A percentile compares a stretch with the other conserved stretches of the same genome.
These are phyloP conservation scores for Coniosporium apollinis DNA, from an alignment of 495 filamentous ascomycete species.

Conservation along the genomic window DNA sequence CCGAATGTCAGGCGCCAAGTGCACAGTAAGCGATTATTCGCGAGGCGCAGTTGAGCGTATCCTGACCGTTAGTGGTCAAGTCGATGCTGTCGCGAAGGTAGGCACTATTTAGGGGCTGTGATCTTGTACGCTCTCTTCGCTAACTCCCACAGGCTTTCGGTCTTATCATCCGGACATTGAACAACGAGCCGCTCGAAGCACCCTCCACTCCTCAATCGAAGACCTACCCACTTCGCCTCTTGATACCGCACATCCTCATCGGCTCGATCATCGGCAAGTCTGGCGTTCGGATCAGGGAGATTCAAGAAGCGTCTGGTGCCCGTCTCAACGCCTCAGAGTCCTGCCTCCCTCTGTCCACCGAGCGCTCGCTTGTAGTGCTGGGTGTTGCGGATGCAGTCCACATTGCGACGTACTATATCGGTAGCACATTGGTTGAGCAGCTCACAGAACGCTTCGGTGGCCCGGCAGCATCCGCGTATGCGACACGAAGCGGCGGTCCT, in stretches of 20 bases:
- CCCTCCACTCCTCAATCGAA: constrained; percentile 84
- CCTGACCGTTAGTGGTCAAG: constrained; percentile 84
- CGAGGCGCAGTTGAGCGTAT: constrained; percentile 94
- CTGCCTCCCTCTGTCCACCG: constrained; percentile 81
- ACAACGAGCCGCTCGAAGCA: constrained; percentile 79
- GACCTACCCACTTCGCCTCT: constrained; percentile 88
- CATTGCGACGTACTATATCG: constrained; percentile 96
- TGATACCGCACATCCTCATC: constrained; percentile 93
- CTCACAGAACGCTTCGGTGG: constrained; percentile 91
- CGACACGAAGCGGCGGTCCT: constrained; percentile 83
- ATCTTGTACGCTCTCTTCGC: constrained; percentile 2
- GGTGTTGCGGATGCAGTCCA: constrained; percentile 58
- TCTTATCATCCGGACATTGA: constrained; percentile 90
- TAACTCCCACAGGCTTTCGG: constrained; percentile 63
- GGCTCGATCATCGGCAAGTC: constrained; percentile 97
- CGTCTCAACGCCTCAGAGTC: constrained; percentile 92
- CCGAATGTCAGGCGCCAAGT: constrained; percentile 82
- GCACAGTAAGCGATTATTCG: constrained; percentile 95
- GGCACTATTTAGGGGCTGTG: too few relatives aligned
- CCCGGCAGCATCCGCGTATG: constrained; percentile 90
- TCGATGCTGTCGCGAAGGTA: constrained; percentile 96
- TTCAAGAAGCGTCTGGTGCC: constrained; percentile 92
- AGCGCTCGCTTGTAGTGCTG: constrained; percentile 72
- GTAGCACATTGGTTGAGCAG: constrained; percentile 88
- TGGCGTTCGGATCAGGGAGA: constrained; percentile 89